Evolutionary conservation across 1,284 basidiomycete species (phyloP), one percentile per base, ranked within the genome.

Genomic region (Fomes fomentarius): DNA sequence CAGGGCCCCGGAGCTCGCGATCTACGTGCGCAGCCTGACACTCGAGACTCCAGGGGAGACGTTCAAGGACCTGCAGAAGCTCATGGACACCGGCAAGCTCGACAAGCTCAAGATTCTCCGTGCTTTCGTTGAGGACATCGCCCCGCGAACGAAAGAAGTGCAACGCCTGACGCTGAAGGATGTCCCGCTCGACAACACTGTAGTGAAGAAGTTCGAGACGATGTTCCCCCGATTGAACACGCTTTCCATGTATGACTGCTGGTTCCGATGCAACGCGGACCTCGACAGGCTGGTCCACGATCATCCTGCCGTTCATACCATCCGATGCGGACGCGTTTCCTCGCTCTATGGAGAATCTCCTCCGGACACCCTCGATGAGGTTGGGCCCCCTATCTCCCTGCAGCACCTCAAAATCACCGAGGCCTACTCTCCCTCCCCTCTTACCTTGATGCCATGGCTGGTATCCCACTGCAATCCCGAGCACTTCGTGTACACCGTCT

Each of bases 371-470:
- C 25, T 33, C 21, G 26, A 24, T 8, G 38, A 25, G 24, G 31
- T 47, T 4, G 45, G 39, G 15, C 19, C 41, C 14, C 47, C 47
- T 22, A 37, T 54, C 26, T 10, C 37, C 6, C 22, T 61, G 38
- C 59, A 25, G n/a, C 38, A 52, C 21, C 51, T 61, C 15, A 61
- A 61, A 43, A 31, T 61, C 24, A 53, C 54, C 3, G 59, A 61
- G 43, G 56, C 59, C 12, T 61, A 57, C 53, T 44, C 59, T n/a
- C 53, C 59, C 0, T 53, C 59, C 2, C 59, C 59, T 0, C 51
- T 57, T 5, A 61, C 59, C 1, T 31, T 61, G 12, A 58, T 56
- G 53, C 59, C 59, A 1, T 61, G 59, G 59, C 41, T 61, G 5
- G 47, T 55, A 15, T 35, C 37, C 8, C 53, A 55, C 49, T 41